Evolutionary conservation across 805 yeast genomes (phyloP), one percentile per base, ranked within the genome.

Genomic region (Monosporozyma aerobia): DNA sequence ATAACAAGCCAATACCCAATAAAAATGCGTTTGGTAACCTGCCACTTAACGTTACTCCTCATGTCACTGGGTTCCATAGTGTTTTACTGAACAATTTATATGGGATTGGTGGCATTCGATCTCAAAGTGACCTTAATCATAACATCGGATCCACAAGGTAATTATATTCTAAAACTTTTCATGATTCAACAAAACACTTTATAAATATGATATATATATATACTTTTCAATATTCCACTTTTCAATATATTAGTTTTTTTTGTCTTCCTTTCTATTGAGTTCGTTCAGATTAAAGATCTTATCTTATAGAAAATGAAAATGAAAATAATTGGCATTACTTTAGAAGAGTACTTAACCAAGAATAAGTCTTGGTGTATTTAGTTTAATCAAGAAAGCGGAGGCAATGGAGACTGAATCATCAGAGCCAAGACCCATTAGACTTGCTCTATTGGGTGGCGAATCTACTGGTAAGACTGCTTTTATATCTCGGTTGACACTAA

Each of bases 371-470:
- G 16, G 7, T 39, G 23, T 5, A n/a, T 14, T 16, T 23, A 39
- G 9, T 39, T 11, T 9, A 23, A 22, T 39, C 25, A 39, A 19
- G 19, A 19, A 19, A 19, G 19, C 19, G 19, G 19, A 19, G 19
- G 19, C 19, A 39, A 39, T 39, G 43, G 43, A 39, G 19, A 39
- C 43, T 6, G 43, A 39, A 39, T 39, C 43, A 4, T 9, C 23
- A 19, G 65, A 61, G 11, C 56, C 57, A 29, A 60, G 65, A 29
- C 85, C 87, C 0, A 59, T 83, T 4, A 69, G 86, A 54, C 60
- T 83, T 14, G 87, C 85, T 0, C 73, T 83, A 1, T 62, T 83
- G 3, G 89, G 89, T 0, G 85, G 78, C 0, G 72, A 78, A 11
- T 72, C 73, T 16, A 74, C 79, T 0, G 89, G 89, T 10, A 83